Conservation (phyloP, 2,329 filamentous ascomycete species). For the Botryotinia narcissicola region DNA sequence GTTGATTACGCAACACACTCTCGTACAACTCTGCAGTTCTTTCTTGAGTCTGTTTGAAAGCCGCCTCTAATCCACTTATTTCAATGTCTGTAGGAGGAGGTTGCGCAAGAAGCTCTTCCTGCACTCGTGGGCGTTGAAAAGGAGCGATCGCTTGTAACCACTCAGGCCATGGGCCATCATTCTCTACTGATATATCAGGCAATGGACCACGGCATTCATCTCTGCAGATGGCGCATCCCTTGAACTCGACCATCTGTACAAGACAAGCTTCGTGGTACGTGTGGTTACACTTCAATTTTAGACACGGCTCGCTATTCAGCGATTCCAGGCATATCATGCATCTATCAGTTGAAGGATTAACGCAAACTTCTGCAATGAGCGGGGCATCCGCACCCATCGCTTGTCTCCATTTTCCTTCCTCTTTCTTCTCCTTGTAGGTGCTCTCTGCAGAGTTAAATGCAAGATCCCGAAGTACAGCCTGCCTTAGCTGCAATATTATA, state of each 20-base stretch:
- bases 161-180: background rate
- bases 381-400: background rate
- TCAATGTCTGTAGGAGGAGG: background rate
- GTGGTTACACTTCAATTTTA: background rate
- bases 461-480: background rate
- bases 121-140: background rate
- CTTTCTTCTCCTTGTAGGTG: background rate
- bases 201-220: background rate
- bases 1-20: background rate
- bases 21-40: background rate
- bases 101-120: background rate
- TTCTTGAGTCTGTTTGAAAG: background rate
- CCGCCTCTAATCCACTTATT: background rate
- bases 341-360: background rate
- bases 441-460: background rate
- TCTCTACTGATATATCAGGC: background rate
- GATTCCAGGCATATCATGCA: background rate
- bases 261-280: background rate
- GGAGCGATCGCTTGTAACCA: background rate
- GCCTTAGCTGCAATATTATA: background rate
- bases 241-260: background rate
- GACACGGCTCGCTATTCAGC: background rate
- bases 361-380: background rate
- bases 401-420: background rate
- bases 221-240: background rate